A percentile compares a stretch with the other conserved stretches of the same genome.
phyloP scores from a whole-genome alignment of 768 basidiomycete genomes.

The Clitopilus hobsonii region DNA sequence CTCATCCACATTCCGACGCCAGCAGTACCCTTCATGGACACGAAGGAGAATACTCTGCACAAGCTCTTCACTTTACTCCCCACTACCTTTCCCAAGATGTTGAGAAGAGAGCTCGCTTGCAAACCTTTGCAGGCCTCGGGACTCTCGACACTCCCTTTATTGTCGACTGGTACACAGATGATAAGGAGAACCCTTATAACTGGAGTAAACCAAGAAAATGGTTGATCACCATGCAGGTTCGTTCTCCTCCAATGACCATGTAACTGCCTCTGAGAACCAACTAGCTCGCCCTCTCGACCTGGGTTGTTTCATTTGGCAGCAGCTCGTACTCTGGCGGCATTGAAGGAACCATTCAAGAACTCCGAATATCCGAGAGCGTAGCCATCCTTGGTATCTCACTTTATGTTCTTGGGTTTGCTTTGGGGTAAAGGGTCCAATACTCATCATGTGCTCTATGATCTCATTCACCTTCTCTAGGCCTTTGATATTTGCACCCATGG shows the following conservation, averaged over 20 bases:
- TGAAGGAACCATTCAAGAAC: constrained; percentile 34
- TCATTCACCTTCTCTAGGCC: constrained; percentile 25
- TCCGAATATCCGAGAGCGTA: constrained; percentile 45
- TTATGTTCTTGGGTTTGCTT: constrained; percentile 59
- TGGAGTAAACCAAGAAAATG: constrained; percentile 46
- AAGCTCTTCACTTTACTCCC: background rate
- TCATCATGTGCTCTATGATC: background rate
- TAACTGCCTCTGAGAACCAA: constrained; percentile 7
- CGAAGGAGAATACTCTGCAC: constrained; percentile 6
- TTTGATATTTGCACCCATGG: constrained; percentile 52
- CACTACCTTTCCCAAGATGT: background rate
- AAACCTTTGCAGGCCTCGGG: constrained; percentile 39
- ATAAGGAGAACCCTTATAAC: constrained; percentile 53
- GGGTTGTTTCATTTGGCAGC: constrained; percentile 55
- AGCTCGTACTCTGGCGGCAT: constrained; percentile 54
- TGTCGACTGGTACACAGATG: constrained; percentile 48
- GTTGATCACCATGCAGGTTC: constrained; percentile 50
- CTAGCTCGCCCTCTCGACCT: constrained; percentile 48
- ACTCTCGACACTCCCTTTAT: constrained; percentile 44
- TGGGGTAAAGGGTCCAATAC: constrained; percentile 34
- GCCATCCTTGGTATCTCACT: constrained; percentile 57
- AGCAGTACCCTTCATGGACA: constrained; percentile 18
- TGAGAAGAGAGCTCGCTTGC: background rate
- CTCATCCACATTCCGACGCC: constrained; percentile 9
- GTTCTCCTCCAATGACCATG: constrained; percentile 2